phyloP scores from a whole-genome alignment of 495 filamentous ascomycete species.

The Chaetomium fimeti region DNA sequence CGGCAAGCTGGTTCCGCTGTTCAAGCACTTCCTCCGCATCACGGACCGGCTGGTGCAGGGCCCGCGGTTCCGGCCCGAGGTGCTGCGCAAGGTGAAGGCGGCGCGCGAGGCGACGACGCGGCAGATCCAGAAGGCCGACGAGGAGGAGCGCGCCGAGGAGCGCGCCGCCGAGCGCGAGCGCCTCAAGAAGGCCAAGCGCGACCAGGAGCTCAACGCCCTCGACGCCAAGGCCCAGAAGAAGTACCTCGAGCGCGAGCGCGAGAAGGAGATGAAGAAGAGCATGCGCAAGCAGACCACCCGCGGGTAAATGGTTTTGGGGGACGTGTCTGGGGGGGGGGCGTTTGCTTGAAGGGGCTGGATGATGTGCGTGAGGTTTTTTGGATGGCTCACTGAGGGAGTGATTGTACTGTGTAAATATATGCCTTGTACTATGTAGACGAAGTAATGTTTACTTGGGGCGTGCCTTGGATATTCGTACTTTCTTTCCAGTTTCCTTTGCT shows the following conservation, averaged over 20 bases:
- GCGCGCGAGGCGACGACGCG: conserved; percentile 79
- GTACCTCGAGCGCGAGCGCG: conserved; percentile 85
- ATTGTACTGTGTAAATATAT: conserved; percentile 4
- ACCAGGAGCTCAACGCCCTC: conserved; percentile 74
- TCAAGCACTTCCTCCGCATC: conserved; percentile 79
- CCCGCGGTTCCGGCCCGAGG: conserved; percentile 87
- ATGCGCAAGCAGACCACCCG: conserved; percentile 67
- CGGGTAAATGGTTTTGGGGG: conserved; percentile 30
- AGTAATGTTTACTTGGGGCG: neutral
- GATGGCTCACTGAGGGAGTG: neutral
- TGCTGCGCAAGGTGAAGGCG: conserved; percentile 74
- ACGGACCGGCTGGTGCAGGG: conserved; percentile 71
- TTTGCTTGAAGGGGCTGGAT: too few species aligned
- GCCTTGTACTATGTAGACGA: neutral
- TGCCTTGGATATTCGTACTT: too few species aligned
- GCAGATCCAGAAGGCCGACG: conserved; percentile 74
- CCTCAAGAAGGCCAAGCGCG: conserved; percentile 89
- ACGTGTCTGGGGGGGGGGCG: neutral
- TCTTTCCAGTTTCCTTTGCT: neutral
- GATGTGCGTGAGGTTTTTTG: neutral
- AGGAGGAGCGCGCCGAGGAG: conserved; percentile 96
- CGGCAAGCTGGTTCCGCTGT: conserved; percentile 66
- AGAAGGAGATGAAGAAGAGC: conserved; percentile 72
- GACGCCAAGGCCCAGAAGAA: conserved; percentile 94
- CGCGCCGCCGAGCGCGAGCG: conserved; percentile 72